These are phyloP conservation scores for Phytopythium vexans DNA, from an alignment of 352 stramenopile genomes.

Conservation along the genomic window DNA sequence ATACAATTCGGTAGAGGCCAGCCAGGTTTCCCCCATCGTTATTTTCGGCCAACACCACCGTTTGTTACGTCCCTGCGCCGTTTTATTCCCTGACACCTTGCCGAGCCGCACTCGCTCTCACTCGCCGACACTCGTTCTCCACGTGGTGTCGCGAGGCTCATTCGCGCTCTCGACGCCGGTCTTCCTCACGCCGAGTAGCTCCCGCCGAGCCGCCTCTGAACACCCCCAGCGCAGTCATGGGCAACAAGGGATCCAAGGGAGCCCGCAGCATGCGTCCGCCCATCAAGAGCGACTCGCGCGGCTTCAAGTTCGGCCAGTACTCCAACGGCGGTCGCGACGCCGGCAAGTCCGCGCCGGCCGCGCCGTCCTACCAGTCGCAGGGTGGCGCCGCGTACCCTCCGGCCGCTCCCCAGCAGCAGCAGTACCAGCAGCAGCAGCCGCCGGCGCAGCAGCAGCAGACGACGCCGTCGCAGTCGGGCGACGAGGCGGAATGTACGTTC, in stretches of 20 bases:
- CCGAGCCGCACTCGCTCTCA: background rate
- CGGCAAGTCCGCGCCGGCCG: slow-evolving; percentile 69
- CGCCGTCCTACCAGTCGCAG: slow-evolving; percentile 47
- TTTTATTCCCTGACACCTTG: background rate
- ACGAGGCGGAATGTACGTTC: slow-evolving; percentile 67
- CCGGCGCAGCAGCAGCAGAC: slow-evolving; percentile 13
- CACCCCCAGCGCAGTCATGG: slow-evolving; percentile 34
- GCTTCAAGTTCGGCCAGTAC: slow-evolving; percentile 68
- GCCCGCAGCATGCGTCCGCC: slow-evolving; percentile 58
- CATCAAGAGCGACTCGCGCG: slow-evolving; percentile 83
- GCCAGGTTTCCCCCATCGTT: too few species aligned
- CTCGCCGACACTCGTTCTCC: slow-evolving; percentile 5
- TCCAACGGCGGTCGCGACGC: slow-evolving; percentile 52
- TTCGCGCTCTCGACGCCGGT: slow-evolving; percentile 18
- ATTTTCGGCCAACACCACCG: too few species aligned
- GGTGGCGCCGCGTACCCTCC: slow-evolving; percentile 16
- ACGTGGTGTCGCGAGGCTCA: slow-evolving; percentile 15
- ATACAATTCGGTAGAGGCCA: too few species aligned
- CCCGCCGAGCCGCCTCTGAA: background rate
- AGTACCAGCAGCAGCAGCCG: slow-evolving; percentile 19
- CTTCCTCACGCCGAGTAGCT: background rate
- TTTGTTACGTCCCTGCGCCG: too few species aligned
- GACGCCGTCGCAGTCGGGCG: slow-evolving; percentile 17
- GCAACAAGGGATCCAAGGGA: slow-evolving; percentile 84
- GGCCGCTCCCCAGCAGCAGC: slow-evolving; percentile 21